These are phyloP conservation scores for Cladochytrium replicatum DNA, from an alignment of 192 early-diverging fungal genomes.

Conservation along the genomic window DNA sequence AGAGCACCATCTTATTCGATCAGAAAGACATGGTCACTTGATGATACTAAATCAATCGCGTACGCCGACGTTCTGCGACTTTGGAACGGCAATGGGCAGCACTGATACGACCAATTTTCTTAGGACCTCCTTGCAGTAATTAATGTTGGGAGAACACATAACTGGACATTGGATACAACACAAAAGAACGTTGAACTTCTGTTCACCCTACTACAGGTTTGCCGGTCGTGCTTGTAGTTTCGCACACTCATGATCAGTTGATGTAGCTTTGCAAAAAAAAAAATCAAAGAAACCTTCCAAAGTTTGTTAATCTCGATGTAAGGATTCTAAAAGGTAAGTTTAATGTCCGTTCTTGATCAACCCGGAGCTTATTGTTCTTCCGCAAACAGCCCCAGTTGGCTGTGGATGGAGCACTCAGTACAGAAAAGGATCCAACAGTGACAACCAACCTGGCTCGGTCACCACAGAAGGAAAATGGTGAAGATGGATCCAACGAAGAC, in stretches of 20 bases:
- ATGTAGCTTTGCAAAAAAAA: conserved; percentile 21
- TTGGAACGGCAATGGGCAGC: neutral
- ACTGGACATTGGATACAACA: conserved; percentile 28
- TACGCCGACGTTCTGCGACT: conserved; percentile 12
- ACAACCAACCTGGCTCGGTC: no score
- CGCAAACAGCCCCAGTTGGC: neutral
- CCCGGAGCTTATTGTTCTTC: neutral
- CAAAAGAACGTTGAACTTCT: conserved; percentile 29
- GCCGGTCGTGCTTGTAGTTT: neutral
- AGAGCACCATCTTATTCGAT: conserved; percentile 20
- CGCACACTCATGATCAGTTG: neutral
- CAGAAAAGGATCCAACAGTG: no score
- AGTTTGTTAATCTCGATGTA: conserved; percentile 34
- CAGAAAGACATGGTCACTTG: conserved; percentile 30
- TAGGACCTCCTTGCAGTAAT: conserved; percentile 22
- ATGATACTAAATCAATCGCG: conserved; percentile 38
- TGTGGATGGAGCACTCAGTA: neutral
- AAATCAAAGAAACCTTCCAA: conserved; percentile 25
- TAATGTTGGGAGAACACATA: conserved; percentile 28
- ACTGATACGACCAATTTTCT: neutral
- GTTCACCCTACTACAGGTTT: conserved; percentile 27
- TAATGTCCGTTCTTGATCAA: neutral
- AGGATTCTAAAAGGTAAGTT: conserved; percentile 12
- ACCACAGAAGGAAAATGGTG: no score
- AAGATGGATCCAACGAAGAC: no score